Conservation (phyloP, 257 asterid genomes). For the Fraxinus quadrangulata region DNA sequence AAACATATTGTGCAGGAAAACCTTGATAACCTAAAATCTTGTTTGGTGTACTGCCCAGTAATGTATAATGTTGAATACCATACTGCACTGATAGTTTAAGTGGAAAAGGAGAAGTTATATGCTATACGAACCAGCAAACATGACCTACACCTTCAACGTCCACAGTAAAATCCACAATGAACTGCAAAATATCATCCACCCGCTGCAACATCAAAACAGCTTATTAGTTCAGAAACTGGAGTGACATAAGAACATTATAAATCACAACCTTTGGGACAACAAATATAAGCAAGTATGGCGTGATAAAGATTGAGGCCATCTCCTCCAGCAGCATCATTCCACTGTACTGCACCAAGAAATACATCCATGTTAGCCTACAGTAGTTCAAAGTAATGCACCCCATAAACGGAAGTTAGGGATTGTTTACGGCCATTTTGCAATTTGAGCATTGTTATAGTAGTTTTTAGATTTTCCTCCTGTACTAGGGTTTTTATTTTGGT, state of each 20-base stretch:
- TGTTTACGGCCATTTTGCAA: neutral
- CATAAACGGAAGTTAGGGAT: neutral
- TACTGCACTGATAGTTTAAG: constrained; percentile 6
- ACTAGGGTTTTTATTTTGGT: neutral
- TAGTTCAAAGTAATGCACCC: neutral
- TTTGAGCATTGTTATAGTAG: neutral
- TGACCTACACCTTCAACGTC: constrained; percentile 93
- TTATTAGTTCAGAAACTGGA: constrained; percentile 20
- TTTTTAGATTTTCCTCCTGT: neutral
- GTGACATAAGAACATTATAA: neutral
- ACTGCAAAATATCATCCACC: constrained; percentile 74
- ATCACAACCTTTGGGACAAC: constrained; percentile 85
- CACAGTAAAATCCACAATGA: constrained; percentile 80
- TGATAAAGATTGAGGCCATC: constrained; percentile 94
- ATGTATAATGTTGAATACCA: neutral
- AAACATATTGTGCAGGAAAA: neutral
- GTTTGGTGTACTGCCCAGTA: neutral
- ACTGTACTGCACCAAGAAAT: constrained; percentile 64
- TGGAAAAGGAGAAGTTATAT: constrained; percentile 8
- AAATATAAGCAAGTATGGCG: constrained; percentile 79
- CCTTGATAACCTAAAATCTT: neutral
- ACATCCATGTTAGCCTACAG: constrained; percentile 9
- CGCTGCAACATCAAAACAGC: constrained; percentile 50
- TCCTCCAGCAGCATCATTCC: constrained; percentile 94
- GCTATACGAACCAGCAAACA: constrained; percentile 69